These are phyloP conservation scores for Cyathus striatus DNA, from an alignment of 768 basidiomycete genomes.

Conservation along the genomic window DNA sequence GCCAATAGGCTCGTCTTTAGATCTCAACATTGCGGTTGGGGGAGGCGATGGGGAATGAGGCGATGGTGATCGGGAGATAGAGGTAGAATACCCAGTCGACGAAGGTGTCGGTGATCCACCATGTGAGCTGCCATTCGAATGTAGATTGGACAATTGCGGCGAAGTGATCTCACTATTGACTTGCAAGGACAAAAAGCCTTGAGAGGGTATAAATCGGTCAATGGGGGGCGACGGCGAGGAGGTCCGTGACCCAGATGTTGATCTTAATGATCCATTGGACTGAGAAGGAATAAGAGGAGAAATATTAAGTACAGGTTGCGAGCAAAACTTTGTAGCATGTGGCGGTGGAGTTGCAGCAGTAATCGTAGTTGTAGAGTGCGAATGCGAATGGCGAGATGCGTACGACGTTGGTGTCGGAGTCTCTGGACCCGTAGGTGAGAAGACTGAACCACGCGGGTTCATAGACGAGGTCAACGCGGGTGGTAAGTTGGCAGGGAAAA, in stretches of 20 bases:
- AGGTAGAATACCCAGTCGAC: slow-evolving; percentile 50
- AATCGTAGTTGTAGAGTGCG: slow-evolving; percentile 44
- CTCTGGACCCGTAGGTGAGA: slow-evolving; percentile 27
- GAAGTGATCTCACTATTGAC: slow-evolving; percentile 15
- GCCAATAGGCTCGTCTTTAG: slow-evolving; percentile 1
- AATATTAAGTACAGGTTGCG: slow-evolving; percentile 11
- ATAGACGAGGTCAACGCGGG: slow-evolving; percentile 31
- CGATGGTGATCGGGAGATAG: slow-evolving; percentile 45
- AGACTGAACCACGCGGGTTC: slow-evolving; percentile 23
- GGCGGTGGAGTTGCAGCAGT: slow-evolving; percentile 29
- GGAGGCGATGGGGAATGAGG: slow-evolving; percentile 29
- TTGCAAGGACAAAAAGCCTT: not conserved
- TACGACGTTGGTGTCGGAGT: slow-evolving; percentile 37
- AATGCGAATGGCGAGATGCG: slow-evolving; percentile 32
- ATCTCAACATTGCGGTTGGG: slow-evolving; percentile 22
- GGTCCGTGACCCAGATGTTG: slow-evolving; percentile 14
- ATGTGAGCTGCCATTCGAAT: slow-evolving; percentile 47
- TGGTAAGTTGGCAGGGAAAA: slow-evolving; percentile 36
- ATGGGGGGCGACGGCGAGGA: not conserved
- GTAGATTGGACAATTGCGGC: slow-evolving; percentile 20
- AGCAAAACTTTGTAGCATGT: slow-evolving; percentile 13
- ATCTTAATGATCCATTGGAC: slow-evolving; percentile 7
- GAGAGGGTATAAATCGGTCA: not conserved
- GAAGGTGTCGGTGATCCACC: slow-evolving; percentile 56
- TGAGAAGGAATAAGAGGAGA: slow-evolving; percentile 15